Base-by-base conservation (phyloP, 306 rosid genomes). In the Malus fusca region DNA sequence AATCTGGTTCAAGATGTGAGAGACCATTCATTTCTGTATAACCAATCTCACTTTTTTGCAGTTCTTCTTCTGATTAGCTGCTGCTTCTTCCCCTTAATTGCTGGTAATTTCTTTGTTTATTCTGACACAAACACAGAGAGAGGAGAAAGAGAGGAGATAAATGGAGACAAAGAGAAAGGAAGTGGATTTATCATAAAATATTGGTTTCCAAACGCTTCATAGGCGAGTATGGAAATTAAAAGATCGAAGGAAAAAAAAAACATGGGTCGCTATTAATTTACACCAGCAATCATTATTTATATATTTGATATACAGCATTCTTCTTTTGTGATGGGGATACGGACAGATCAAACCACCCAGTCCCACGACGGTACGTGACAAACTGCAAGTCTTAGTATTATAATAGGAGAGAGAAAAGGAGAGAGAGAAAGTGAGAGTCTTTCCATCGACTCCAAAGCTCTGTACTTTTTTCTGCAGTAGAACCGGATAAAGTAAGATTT, bases 11-110 rank as follows among this genome's bases (percentile, higher is more conserved):
- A 71, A 89, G 76, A 77, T 79, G 82, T 44, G 83, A 30, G 51
- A 72, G 77, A 77, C 77, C 86, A 85, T 89, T 90, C 99, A 95
- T 95, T 68, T 75, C 63, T 79, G 76, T 33, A 12, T 70, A 31
- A 23, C 48, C 30, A 76, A 14, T 42, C 51, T 59, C 5, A 62
- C 18, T 28, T 43, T 40, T 13, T 46, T 69, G 33, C 80, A 59
- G n/a, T 76, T 48, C n/a, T 76, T 48, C n/a, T 28, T 72, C 21
- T 56, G 14, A 25, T 74, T 72, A 59, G 59, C 59, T 68, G 69
- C 80, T 23, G 68, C 68, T 51, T 61, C 68, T 51, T 61, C 87
- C 30, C 55, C 66, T 71, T 68, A 58, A 37, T 70, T 42, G 55
- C 18, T 6, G 8, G 66, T 79, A 23, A 55, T 55, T 35, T 67